These are phyloP conservation scores for Auxenochlorella pyrenoidosa DNA, from an alignment of 139 green algal genomes.

Conservation along the genomic window DNA sequence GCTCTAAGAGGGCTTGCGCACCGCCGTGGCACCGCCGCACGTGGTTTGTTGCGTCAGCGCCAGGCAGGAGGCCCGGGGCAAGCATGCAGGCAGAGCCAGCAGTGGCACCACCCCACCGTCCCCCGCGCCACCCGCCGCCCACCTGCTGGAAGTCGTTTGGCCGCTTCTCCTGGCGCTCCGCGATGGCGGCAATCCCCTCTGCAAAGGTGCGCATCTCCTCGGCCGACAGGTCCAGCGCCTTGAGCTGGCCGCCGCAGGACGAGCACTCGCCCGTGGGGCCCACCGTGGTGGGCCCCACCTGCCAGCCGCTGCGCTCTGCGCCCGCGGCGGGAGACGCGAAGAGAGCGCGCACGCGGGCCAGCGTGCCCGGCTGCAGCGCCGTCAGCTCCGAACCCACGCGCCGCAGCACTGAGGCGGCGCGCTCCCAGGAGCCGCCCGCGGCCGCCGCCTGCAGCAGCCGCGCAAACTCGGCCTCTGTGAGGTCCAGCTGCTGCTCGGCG, in stretches of 20 bases:
- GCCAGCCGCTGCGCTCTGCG: not conserved
- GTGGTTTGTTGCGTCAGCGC: too few relatives aligned
- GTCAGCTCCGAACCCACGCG: conserved; percentile 71
- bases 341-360: conserved; percentile 34
- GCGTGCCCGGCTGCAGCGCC: conserved; percentile 55
- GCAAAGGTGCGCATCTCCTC: conserved; percentile 72
- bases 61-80: too few relatives aligned
- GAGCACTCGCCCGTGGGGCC: not conserved
- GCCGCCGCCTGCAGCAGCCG: conserved; percentile 68
- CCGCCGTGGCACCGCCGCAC: too few relatives aligned
- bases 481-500: conserved; percentile 52
- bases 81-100: too few relatives aligned
- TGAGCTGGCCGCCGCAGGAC: conserved; percentile 42
- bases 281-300: conserved; percentile 4
- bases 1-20: too few relatives aligned
- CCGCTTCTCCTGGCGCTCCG: conserved; percentile 50
- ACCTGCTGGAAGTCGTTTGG: conserved; percentile 64
- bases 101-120: not conserved
- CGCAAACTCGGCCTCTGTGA: conserved; percentile 76
- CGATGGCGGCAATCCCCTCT: conserved; percentile 63
- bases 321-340: conserved; percentile 37
- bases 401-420: conserved; percentile 37
- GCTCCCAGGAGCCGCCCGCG: conserved; percentile 40
- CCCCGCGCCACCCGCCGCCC: not conserved
- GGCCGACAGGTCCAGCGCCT: conserved; percentile 65